These are phyloP conservation scores for Claviceps fusiformis DNA, from an alignment of 2,329 filamentous ascomycete genomes.

Conservation along the genomic window DNA sequence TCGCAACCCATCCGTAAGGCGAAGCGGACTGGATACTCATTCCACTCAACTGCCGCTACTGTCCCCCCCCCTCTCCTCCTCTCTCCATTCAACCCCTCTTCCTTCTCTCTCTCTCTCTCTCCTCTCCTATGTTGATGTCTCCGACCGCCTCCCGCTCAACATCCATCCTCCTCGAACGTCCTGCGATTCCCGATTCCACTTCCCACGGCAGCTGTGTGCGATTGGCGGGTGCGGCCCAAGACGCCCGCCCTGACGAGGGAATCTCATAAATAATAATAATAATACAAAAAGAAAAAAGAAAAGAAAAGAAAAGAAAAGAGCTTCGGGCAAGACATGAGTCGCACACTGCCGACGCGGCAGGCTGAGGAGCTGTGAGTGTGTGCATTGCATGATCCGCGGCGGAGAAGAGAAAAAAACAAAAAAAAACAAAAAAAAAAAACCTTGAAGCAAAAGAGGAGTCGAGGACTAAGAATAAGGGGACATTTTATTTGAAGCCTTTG, in stretches of 20 bases:
- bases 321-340: slow-evolving; percentile 43
- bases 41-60: too few species aligned
- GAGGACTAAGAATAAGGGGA: neutral
- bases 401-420: too few species aligned
- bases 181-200: neutral
- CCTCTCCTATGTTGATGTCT: neutral
- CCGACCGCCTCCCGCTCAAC: slow-evolving; percentile 5
- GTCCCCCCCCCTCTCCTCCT: neutral
- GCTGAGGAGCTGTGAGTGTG: slow-evolving; percentile 72
- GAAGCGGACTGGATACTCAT: too few species aligned
- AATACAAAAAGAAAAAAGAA: too few species aligned
- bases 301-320: too few species aligned
- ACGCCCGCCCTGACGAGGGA: neutral
- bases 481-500: neutral
- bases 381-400: slow-evolving; percentile 6
- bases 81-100: too few species aligned
- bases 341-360: slow-evolving; percentile 64
- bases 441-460: neutral
- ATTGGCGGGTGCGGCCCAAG: slow-evolving; percentile 1
- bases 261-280: neutral
- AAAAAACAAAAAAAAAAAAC: neutral
- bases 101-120: neutral
- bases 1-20: too few species aligned
- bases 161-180: neutral
- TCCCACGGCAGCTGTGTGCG: neutral